Evolutionary conservation across 805 yeast genomes (phyloP).

Genomic region (Lachancea cidri): DNA sequence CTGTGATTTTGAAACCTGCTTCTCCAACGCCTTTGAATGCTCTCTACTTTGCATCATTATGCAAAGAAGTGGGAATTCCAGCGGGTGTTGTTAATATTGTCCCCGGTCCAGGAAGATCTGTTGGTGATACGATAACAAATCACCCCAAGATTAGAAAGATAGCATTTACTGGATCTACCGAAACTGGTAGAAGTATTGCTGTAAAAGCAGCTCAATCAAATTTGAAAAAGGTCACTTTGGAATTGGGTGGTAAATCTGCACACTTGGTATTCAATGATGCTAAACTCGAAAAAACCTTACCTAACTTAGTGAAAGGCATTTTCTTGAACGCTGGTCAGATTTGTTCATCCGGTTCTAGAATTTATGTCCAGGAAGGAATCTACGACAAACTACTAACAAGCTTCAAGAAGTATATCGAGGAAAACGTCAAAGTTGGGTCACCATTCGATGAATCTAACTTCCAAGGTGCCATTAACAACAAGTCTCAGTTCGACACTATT

Average conservation of each 20-base stretch:
- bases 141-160: constrained; percentile 69
- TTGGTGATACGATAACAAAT: constrained; percentile 65
- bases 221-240: constrained; percentile 75
- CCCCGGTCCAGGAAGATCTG: constrained; percentile 68
- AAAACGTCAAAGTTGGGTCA: constrained; percentile 58
- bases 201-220: constrained; percentile 62
- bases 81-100: constrained; percentile 70
- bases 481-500: constrained; percentile 63
- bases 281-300: constrained; percentile 46
- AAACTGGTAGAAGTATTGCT: constrained; percentile 68
- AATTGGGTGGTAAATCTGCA: constrained; percentile 82
- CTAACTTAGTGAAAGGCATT: constrained; percentile 58
- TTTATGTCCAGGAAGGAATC: constrained; percentile 65
- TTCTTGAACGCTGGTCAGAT: constrained; percentile 80
- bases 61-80: constrained; percentile 67
- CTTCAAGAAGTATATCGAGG: constrained; percentile 55
- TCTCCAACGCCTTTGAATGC: constrained; percentile 75
- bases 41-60: constrained; percentile 53
- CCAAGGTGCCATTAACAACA: constrained; percentile 78
- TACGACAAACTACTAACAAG: constrained; percentile 57
- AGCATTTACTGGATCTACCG: constrained; percentile 81
- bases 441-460: constrained; percentile 63
- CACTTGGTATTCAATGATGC: constrained; percentile 70
- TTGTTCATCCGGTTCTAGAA: constrained; percentile 78
- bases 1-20: constrained; percentile 68